A percentile compares a stretch with the other conserved stretches of the same genome.
Conservation (phyloP, 768 basidiomycete species). For the Mycena maculata region DNA sequence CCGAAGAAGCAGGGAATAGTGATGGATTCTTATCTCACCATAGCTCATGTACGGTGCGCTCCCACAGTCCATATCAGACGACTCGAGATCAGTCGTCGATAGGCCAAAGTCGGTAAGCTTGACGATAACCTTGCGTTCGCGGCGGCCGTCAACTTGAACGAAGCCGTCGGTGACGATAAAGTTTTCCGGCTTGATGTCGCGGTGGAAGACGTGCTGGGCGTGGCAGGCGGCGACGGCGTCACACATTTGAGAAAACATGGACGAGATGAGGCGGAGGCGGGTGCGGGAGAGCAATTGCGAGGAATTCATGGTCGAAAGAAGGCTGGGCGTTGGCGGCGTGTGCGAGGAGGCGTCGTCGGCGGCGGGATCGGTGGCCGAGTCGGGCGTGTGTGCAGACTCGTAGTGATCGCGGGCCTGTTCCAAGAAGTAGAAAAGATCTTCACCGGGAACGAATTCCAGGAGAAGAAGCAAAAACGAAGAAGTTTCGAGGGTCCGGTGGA, state of each 20-base stretch:
- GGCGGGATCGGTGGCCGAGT: conserved; percentile 47
- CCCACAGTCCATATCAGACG: conserved; percentile 97
- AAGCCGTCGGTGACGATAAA: conserved; percentile 93
- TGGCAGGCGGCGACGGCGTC: conserved; percentile 97
- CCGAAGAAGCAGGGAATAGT: conserved; percentile 9
- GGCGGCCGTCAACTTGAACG: conserved; percentile 63
- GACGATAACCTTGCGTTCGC: conserved; percentile 91
- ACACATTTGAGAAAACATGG: conserved; percentile 99
- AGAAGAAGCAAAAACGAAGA: conserved; percentile 91
- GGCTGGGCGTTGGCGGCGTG: conserved; percentile 93
- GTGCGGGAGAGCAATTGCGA: conserved; percentile 86
- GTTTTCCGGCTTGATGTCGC: conserved; percentile 99
- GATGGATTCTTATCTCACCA: conserved; percentile 61
- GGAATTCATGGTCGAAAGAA: conserved; percentile 86
- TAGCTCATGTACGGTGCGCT: conserved; percentile 99
- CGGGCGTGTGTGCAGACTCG: conserved; percentile 57
- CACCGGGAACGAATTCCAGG: conserved; percentile 95
- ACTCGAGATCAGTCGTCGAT: conserved; percentile 88
- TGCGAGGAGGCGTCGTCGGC: conserved; percentile 57
- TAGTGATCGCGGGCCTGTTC: conserved; percentile 94
- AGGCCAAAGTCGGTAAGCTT: conserved; percentile 98
- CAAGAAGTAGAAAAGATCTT: conserved; percentile 98
- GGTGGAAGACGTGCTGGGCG: conserved; percentile 89
- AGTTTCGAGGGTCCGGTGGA: conserved; percentile 94
- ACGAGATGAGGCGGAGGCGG: conserved; percentile 91